Percentiles rank a stretch among this genome's conserved stretches.
Conservation (phyloP, 345 rosid genomes). For the Gossypium herbaceum region DNA sequence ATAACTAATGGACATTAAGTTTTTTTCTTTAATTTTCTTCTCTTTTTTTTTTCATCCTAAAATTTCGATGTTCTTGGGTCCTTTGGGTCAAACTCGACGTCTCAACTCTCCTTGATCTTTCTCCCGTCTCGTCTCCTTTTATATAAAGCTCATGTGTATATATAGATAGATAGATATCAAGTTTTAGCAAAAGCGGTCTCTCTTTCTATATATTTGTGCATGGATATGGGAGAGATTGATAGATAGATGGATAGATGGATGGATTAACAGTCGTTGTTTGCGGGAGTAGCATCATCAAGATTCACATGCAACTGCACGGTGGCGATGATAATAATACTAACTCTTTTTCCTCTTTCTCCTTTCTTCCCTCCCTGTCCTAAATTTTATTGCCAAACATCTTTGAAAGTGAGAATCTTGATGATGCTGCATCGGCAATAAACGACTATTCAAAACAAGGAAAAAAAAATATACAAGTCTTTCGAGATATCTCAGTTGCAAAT, state of each 20-base stretch:
- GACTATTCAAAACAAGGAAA: constrained; percentile 27
- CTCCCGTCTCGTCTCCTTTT: neutral
- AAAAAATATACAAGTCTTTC: neutral
- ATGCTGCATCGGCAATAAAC: constrained; percentile 97
- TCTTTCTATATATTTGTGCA: neutral
- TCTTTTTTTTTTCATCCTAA: neutral
- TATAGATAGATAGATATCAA: neutral
- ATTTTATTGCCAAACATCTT: constrained; percentile 19
- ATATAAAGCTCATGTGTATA: neutral
- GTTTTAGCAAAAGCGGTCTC: neutral
- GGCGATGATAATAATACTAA: constrained; percentile 9
- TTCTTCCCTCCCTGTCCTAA: constrained; percentile 9
- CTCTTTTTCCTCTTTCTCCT: neutral
- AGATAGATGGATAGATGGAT: neutral
- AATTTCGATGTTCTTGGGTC: neutral
- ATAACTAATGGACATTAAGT: too few relatives aligned
- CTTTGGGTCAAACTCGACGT: neutral
- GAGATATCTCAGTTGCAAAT: neutral
- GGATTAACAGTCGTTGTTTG: constrained; percentile 59
- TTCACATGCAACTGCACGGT: constrained; percentile 66
- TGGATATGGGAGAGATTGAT: constrained; percentile 13
- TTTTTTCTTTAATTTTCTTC: neutral
- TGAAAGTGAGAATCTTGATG: constrained; percentile 97
- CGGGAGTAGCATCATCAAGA: constrained; percentile 93
- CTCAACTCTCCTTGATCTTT: neutral